A percentile compares a stretch with the other conserved stretches of the same genome.
Conservation (phyloP, 108 stramenopile species). For the Pseudonitzschia multiseries region DNA sequence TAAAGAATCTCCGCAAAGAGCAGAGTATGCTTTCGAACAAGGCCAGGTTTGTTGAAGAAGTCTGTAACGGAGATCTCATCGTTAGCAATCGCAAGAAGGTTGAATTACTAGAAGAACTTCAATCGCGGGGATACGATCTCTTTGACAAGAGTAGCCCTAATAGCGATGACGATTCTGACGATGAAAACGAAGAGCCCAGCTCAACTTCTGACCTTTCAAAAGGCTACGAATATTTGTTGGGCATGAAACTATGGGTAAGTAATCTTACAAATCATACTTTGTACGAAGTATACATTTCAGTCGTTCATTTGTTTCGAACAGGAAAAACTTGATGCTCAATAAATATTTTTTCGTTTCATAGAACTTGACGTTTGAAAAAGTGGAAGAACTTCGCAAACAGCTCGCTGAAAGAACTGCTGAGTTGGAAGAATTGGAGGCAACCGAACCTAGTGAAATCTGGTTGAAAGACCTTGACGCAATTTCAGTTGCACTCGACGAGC, state of each 20-base stretch:
- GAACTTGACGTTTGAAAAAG: conserved; percentile 94
- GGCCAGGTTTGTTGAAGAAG: conserved; percentile 95
- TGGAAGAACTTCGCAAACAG: conserved; percentile 83
- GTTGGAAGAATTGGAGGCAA: conserved; percentile 79
- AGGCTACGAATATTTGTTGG: conserved; percentile 98
- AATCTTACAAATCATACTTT: too few species aligned
- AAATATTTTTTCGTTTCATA: neutral
- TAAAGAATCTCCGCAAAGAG: conserved; percentile 64
- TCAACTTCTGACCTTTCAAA: conserved; percentile 70
- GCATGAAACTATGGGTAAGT: conserved; percentile 94
- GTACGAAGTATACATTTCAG: neutral
- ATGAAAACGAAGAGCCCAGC: conserved; percentile 54
- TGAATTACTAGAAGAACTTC: conserved; percentile 87
- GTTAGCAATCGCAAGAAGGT: conserved; percentile 91
- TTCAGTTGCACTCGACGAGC: conserved; percentile 85
- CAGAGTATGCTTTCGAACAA: conserved; percentile 93
- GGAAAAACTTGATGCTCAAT: neutral
- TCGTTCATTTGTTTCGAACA: neutral
- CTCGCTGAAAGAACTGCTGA: conserved; percentile 82
- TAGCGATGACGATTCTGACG: conserved; percentile 57
- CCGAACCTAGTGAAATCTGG: conserved; percentile 87
- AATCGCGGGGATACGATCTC: conserved; percentile 82
- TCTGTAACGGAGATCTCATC: conserved; percentile 88
- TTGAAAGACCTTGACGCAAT: conserved; percentile 91
- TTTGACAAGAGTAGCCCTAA: conserved; percentile 54